Evolutionary conservation across 2,329 filamentous ascomycete species (phyloP).

Genomic region (Polytolypa hystricis): DNA sequence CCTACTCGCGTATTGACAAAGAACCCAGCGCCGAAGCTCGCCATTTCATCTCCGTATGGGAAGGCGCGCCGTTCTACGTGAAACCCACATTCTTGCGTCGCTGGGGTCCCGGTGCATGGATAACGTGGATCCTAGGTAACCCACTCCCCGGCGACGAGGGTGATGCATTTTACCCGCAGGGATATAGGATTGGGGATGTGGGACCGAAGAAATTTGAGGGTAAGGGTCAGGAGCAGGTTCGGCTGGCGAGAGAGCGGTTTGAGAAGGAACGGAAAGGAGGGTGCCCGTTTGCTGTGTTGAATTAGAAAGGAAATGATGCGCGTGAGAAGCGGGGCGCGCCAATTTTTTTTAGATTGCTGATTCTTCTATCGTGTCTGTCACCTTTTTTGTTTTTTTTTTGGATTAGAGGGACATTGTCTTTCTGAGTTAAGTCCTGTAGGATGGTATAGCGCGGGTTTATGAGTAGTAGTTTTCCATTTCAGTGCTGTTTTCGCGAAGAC

Average conservation of each 20-base stretch:
- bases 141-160: constrained; percentile 39
- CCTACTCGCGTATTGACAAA: constrained; percentile 29
- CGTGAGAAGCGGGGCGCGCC: no score
- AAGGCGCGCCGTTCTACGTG: constrained; percentile 56
- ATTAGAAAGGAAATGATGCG: no score
- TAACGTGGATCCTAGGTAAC: constrained; percentile 36
- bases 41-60: constrained; percentile 42
- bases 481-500: no score
- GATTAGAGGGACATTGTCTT: neutral
- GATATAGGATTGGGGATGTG: constrained; percentile 44
- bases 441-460: no score
- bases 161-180: constrained; percentile 37
- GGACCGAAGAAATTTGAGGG: constrained; percentile 48
- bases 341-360: neutral
- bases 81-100: constrained; percentile 49
- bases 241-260: constrained; percentile 29
- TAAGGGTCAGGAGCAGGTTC: constrained; percentile 42
- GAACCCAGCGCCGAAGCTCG: constrained; percentile 44
- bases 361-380: neutral
- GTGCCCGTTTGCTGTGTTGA: constrained; percentile 37
- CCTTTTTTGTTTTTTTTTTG: neutral
- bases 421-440: no score
- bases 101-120: constrained; percentile 48
- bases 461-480: no score
- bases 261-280: constrained; percentile 28